A percentile compares a stretch with the other conserved stretches of the same genome.
phyloP scores from a whole-genome alignment of 768 basidiomycete species.

The Phanerodontia chrysosporium region DNA sequence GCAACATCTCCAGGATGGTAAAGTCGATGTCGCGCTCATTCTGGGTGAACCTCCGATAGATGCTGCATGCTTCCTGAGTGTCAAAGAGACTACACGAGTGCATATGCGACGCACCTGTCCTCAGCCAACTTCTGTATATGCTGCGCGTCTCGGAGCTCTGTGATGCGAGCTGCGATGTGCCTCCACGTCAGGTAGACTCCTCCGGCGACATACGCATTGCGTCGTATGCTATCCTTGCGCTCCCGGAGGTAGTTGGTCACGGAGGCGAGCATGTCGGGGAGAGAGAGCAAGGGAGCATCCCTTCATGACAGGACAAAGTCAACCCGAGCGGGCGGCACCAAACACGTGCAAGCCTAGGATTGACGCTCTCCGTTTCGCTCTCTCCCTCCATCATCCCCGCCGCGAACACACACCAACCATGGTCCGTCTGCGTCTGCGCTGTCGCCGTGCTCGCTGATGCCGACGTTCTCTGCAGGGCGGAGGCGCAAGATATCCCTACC shows the following conservation, averaged over 20 bases:
- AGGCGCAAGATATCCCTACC: conserved; percentile 86
- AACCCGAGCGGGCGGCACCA: conserved; percentile 11
- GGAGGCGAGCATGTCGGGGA: conserved; percentile 37
- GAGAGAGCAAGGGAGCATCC: conserved; percentile 9
- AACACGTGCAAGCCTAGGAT: conserved; percentile 20
- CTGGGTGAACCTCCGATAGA: conserved; percentile 68
- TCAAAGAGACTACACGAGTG: not conserved
- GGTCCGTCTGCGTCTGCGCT: conserved; percentile 9
- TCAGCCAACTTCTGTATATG: conserved; percentile 57
- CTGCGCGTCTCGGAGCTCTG: conserved; percentile 62
- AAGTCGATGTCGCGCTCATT: conserved; percentile 76
- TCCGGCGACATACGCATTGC: conserved; percentile 49
- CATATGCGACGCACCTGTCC: conserved; percentile 60
- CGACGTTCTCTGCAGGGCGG: conserved; percentile 52
- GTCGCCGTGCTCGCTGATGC: not conserved
- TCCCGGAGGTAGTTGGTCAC: conserved; percentile 46
- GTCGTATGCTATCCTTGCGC: conserved; percentile 41
- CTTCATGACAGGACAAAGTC: not conserved
- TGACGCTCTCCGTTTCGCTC: conserved; percentile 7
- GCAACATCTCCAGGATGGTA: conserved; percentile 66
- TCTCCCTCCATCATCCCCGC: conserved; percentile 14
- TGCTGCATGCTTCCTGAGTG: conserved; percentile 33
- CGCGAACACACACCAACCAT: conserved; percentile 10
- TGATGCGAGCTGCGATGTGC: conserved; percentile 58
- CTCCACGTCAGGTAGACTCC: conserved; percentile 58